A percentile compares a stretch with the other conserved stretches of the same genome.
Evolutionary conservation across 768 basidiomycete species (phyloP).

Genomic region (Kwoniella sp.): DNA sequence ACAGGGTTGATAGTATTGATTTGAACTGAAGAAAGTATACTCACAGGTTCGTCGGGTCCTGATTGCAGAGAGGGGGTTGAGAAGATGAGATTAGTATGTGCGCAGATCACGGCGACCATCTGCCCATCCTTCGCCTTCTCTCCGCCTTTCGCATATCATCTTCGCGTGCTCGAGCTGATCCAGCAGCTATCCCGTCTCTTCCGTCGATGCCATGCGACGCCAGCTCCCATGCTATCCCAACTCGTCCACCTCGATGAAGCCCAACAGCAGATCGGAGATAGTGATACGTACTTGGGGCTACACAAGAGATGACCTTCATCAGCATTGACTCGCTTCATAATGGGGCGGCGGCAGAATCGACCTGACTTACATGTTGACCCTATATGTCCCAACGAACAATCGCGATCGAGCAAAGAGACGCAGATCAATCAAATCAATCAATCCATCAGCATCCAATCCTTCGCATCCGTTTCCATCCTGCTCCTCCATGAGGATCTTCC

Average conservation of each 20-base stretch:
- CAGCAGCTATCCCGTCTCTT: conserved; percentile 1
- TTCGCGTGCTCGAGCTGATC: no score
- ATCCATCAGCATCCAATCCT: conserved; percentile 29
- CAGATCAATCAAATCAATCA: conserved; percentile 22
- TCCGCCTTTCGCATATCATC: no score
- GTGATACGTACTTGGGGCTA: conserved; percentile 50
- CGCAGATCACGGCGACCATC: no score
- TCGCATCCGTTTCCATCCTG: conserved; percentile 2
- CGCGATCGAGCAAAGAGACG: conserved; percentile 20
- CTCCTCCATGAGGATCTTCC: background rate
- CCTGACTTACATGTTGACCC: conserved; percentile 55
- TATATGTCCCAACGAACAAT: conserved; percentile 10
- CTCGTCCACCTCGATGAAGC: background rate
- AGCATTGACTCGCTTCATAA: conserved; percentile 16
- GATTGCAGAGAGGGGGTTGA: conserved; percentile 18
- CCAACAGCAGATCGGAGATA: background rate
- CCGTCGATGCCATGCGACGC: background rate
- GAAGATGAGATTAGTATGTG: conserved; percentile 20
- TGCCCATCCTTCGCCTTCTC: no score
- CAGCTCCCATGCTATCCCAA: conserved; percentile 7
- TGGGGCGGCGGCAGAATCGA: background rate
- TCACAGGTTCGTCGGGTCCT: conserved; percentile 96
- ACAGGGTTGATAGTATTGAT: background rate
- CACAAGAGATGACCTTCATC: conserved; percentile 21
- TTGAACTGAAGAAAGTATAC: conserved; percentile 53